Conservation (phyloP, 495 filamentous ascomycete genomes). For the Aeminium ludgeri region DNA sequence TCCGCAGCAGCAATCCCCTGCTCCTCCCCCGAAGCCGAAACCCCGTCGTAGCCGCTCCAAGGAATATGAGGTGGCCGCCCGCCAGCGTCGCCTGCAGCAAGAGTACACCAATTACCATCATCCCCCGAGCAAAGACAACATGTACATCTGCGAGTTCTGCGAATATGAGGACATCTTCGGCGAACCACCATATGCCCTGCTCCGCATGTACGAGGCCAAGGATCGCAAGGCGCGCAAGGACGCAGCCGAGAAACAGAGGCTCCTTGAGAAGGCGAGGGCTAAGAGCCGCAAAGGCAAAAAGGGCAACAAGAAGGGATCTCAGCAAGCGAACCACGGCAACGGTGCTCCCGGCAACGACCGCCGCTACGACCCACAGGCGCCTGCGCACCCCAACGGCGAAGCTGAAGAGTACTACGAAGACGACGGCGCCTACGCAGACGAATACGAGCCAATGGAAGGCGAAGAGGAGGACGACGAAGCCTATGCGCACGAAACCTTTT, state of each 20-base stretch:
- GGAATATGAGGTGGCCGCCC: constrained; percentile 45
- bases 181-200: constrained; percentile 60
- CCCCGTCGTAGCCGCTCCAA: constrained; percentile 33
- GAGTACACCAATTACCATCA: constrained; percentile 61
- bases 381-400: background rate
- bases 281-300: constrained; percentile 74
- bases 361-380: constrained; percentile 7
- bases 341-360: background rate
- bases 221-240: constrained; percentile 70
- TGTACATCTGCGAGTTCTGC: constrained; percentile 69
- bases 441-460: constrained; percentile 3
- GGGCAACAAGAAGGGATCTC: constrained; percentile 43
- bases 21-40: constrained; percentile 30
- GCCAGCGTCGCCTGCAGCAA: constrained; percentile 51
- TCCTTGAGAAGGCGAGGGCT: constrained; percentile 90
- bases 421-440: background rate
- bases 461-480: background rate
- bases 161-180: constrained; percentile 34
- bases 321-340: constrained; percentile 4
- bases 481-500: too few species aligned
- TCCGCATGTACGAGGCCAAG: constrained; percentile 86
- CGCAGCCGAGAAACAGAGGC: constrained; percentile 61
- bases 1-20: constrained; percentile 2
- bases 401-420: constrained; percentile 5
- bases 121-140: constrained; percentile 53